These are phyloP conservation scores for Sarcodon sp. DNA, from an alignment of 768 basidiomycete genomes.

Conservation along the genomic window DNA sequence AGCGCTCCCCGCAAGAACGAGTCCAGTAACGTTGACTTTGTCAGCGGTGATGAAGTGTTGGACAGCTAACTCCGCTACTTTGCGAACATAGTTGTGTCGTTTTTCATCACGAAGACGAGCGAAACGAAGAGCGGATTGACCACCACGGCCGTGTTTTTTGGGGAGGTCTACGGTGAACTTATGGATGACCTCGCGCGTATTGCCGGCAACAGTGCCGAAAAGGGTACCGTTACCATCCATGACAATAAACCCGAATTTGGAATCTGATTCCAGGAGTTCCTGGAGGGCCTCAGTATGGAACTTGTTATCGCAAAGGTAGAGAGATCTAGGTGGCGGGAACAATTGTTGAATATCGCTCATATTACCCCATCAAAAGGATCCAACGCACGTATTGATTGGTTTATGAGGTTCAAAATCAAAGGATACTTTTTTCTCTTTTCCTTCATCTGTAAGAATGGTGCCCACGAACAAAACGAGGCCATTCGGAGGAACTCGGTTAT, in stretches of 20 bases:
- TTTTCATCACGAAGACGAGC: slow-evolving; percentile 98
- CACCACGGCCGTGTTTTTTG: slow-evolving; percentile 99
- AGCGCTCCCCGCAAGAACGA: slow-evolving; percentile 93
- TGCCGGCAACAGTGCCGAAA: slow-evolving; percentile 91
- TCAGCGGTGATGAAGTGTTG: slow-evolving; percentile 97
- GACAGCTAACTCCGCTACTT: slow-evolving; percentile 93
- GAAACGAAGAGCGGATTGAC: slow-evolving; percentile 99
- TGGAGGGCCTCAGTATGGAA: slow-evolving; percentile 98
- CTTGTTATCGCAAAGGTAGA: slow-evolving; percentile 99
- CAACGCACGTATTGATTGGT: slow-evolving; percentile 89
- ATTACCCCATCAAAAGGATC: not conserved
- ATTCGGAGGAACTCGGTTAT: slow-evolving; percentile 92
- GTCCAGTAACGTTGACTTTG: slow-evolving; percentile 94
- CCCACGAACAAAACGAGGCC: slow-evolving; percentile 97
- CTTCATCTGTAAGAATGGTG: slow-evolving; percentile 95
- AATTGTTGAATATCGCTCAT: not conserved
- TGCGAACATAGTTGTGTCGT: slow-evolving; percentile 98
- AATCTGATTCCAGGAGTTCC: slow-evolving; percentile 93
- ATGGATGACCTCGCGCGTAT: slow-evolving; percentile 94
- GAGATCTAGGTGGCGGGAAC: slow-evolving; percentile 42
- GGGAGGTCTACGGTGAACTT: slow-evolving; percentile 99
- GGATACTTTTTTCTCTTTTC: slow-evolving; percentile 98
- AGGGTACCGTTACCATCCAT: slow-evolving; percentile 99
- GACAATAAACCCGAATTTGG: slow-evolving; percentile 97
- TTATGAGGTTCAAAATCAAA: slow-evolving; percentile 99